phyloP scores from a whole-genome alignment of 2,329 filamentous ascomycete genomes.

The Curvularia lunata region DNA sequence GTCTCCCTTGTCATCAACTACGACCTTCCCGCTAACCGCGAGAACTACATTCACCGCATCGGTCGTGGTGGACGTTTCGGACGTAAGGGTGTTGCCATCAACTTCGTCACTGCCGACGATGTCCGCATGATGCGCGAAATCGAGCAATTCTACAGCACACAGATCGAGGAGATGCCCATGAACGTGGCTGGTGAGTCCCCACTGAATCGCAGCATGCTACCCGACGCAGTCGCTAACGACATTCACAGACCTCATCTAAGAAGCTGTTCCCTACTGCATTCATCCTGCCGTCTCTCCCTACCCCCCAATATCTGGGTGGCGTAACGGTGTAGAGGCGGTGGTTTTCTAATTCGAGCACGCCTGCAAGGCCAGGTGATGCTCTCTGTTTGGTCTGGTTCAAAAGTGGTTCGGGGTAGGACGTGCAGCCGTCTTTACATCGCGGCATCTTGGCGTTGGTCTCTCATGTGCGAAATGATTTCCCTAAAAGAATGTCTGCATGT shows the following conservation, averaged over 20 bases:
- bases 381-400: slow-evolving; percentile 41
- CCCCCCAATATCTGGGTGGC: slow-evolving; percentile 33
- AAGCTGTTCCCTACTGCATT: slow-evolving; percentile 33
- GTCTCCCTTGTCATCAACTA: slow-evolving; percentile 99
- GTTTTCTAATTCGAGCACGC: slow-evolving; percentile 41
- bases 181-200: slow-evolving; percentile 69
- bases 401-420: slow-evolving; percentile 45
- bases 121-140: slow-evolving; percentile 99
- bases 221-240: slow-evolving; percentile 19
- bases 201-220: neutral
- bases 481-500: slow-evolving; percentile 45
- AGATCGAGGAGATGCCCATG: slow-evolving; percentile 99
- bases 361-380: slow-evolving; percentile 43
- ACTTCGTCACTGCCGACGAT: slow-evolving; percentile 99
- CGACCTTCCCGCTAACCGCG: slow-evolving; percentile 96
- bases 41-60: slow-evolving; percentile 99
- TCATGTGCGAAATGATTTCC: slow-evolving; percentile 50
- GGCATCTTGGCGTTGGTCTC: slow-evolving; percentile 53
- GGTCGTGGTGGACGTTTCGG: slow-evolving; percentile 99
- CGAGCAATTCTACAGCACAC: slow-evolving; percentile 99
- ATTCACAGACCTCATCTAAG: slow-evolving; percentile 49
- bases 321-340: slow-evolving; percentile 35
- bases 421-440: slow-evolving; percentile 42
- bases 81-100: slow-evolving; percentile 99
- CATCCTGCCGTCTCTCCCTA: slow-evolving; percentile 33